A percentile compares a stretch with the other conserved stretches of the same genome.
phyloP scores from a whole-genome alignment of 768 basidiomycete species.

The Tricholoma matsutake region DNA sequence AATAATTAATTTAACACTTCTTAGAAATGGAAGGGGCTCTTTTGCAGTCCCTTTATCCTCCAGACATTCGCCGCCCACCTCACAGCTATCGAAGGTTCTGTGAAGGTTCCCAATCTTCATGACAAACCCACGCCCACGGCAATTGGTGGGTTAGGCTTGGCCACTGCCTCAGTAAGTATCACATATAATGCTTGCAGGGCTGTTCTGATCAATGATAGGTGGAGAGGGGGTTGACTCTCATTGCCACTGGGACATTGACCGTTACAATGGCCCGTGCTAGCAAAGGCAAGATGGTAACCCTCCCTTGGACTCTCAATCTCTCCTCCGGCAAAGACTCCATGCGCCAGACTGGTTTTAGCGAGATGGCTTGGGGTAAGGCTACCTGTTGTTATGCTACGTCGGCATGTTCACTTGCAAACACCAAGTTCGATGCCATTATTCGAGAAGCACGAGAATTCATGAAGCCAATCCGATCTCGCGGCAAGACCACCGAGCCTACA shows the following conservation, averaged over 20 bases:
- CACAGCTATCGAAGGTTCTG: not conserved
- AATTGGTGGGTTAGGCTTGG: not conserved
- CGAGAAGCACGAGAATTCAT: not conserved
- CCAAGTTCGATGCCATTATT: not conserved
- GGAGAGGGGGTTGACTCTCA: not conserved
- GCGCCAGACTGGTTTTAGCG: not conserved
- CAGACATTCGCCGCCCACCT: not conserved
- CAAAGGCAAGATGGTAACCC: no score
- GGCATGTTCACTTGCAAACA: not conserved
- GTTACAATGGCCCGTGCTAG: not conserved
- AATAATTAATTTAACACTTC: not conserved
- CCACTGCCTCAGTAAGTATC: not conserved
- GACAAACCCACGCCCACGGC: not conserved
- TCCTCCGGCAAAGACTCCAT: not conserved
- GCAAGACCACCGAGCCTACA: not conserved
- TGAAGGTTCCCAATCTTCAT: no score
- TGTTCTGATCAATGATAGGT: not conserved
- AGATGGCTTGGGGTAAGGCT: not conserved
- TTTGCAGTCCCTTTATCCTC: no score
- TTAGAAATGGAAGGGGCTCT: not conserved
- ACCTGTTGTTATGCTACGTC: not conserved
- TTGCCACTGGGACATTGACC: not conserved
- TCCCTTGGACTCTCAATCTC: no score
- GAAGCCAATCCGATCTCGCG: not conserved
- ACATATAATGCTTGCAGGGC: not conserved